Evolutionary conservation across 1,284 basidiomycete genomes (phyloP), one percentile per base, ranked within the genome.

Genomic region (Fistulinella staudtii): DNA sequence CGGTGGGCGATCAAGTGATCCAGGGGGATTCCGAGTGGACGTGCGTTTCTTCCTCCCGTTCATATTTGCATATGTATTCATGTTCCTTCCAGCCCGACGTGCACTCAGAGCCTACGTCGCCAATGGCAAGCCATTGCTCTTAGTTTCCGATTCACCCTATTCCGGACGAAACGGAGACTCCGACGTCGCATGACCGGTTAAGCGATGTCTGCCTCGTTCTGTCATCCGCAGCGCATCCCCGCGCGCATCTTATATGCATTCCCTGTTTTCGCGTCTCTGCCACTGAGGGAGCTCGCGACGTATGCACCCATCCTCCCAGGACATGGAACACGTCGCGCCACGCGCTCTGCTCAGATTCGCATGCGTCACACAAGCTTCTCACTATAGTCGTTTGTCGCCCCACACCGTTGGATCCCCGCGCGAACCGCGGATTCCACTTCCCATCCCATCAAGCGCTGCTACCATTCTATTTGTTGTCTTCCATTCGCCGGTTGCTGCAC

Each of bases 71-170:
- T 24, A 18, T n/a, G 10, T n/a, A 14, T 36, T 48, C 20, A 44
- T 21, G 4, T 20, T n/a, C 37, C 21, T 43, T 45, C 37, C 45
- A 74, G 66, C 50, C 80, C 81, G n/a, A 76, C 76, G 29, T 82
- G 80, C 61, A 63, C 67, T 10, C 67, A 80, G 56, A 64, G 63
- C 30, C 61, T 82, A 33, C 68, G 69, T 49, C 67, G 75, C 18
- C 76, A 80, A 43, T 82, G 80, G 80, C 76, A 79, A 51, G 75
- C 79, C 8, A 50, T 81, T 21, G 57, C 68, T 0, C 69, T 82
- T 21, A 64, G 75, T 50, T 52, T 82, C 31, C 69, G 76, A 30
- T 81, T 83, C 54, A 66, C 70, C 47, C 63, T 82, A 37, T 82
- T 82, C 61, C 68, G 79, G 45, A 76, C 77, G 15, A 75, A 78